These are phyloP conservation scores for Theobroma cacao DNA, from an alignment of 345 rosid species.

Conservation along the genomic window DNA sequence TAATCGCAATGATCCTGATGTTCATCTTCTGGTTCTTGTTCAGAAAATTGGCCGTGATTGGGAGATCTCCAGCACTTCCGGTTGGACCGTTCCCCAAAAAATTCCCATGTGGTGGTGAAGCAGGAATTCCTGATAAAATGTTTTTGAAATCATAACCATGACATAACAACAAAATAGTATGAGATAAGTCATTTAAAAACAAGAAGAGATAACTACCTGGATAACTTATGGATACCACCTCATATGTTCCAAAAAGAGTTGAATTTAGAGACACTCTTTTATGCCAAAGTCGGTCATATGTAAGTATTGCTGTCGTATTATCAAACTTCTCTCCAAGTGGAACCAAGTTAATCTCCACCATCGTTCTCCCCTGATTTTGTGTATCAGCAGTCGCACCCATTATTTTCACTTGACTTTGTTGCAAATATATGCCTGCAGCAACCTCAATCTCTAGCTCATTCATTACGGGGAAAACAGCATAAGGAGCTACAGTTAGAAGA, in stretches of 20 bases:
- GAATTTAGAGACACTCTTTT: slow-evolving; percentile 70
- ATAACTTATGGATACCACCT: slow-evolving; percentile 66
- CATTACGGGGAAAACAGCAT: slow-evolving; percentile 82
- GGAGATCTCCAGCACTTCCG: slow-evolving; percentile 70
- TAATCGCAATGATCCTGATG: slow-evolving; percentile 60
- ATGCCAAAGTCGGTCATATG: slow-evolving; percentile 72
- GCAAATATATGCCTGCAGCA: slow-evolving; percentile 88
- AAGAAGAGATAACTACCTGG: slow-evolving; percentile 59
- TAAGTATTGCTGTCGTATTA: slow-evolving; percentile 86
- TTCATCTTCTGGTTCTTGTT: slow-evolving; percentile 71
- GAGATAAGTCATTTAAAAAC: slow-evolving; percentile 12
- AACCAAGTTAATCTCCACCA: slow-evolving; percentile 87
- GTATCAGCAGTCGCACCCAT: slow-evolving; percentile 97
- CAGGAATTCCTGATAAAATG: slow-evolving; percentile 65
- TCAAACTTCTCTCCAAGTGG: slow-evolving; percentile 98
- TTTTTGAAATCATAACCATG: slow-evolving; percentile 20
- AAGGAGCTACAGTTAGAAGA: slow-evolving; percentile 77
- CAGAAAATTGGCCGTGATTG: slow-evolving; percentile 58
- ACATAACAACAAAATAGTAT: slow-evolving; percentile 1
- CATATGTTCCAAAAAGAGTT: slow-evolving; percentile 83
- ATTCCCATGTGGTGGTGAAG: slow-evolving; percentile 68
- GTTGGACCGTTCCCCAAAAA: slow-evolving; percentile 59
- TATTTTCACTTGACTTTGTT: slow-evolving; percentile 96
- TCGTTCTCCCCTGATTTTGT: slow-evolving; percentile 83
- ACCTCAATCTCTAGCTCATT: slow-evolving; percentile 91